Percentiles rank a stretch among this genome's conserved stretches.
These are phyloP conservation scores for Isabelozyma heimii DNA, from an alignment of 805 yeast species.

Conservation along the genomic window DNA sequence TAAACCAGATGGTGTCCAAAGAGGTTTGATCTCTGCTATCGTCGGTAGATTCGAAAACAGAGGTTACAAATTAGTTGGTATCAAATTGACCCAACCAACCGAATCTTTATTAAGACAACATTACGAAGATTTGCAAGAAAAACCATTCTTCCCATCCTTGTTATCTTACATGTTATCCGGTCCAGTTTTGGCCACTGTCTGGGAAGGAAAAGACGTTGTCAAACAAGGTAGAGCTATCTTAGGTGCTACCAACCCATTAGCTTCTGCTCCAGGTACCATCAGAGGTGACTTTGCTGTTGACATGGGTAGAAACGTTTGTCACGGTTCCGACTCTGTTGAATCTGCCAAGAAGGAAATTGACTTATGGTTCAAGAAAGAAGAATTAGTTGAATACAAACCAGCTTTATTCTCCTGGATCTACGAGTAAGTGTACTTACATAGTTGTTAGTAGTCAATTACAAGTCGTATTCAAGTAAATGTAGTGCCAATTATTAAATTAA, in stretches of 20 bases:
- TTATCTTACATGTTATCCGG: constrained; percentile 97
- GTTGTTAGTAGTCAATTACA: too few species aligned
- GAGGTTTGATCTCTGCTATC: constrained; percentile 91
- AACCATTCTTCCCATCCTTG: constrained; percentile 98
- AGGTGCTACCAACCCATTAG: constrained; percentile 99
- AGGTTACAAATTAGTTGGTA: constrained; percentile 96
- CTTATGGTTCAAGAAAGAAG: constrained; percentile 98
- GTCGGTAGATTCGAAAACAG: constrained; percentile 92
- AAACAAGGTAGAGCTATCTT: constrained; percentile 96
- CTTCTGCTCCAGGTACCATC: constrained; percentile 98
- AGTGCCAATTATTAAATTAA: too few species aligned
- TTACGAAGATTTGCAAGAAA: constrained; percentile 90
- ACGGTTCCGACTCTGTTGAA: constrained; percentile 99
- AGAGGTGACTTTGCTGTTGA: constrained; percentile 99
- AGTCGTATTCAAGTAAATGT: constrained; percentile 19
- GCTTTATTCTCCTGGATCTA: constrained; percentile 86
- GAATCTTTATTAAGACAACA: constrained; percentile 87
- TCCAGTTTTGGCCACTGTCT: constrained; percentile 97
- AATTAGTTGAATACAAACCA: constrained; percentile 88
- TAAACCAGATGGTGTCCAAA: constrained; percentile 99
- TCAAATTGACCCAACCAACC: constrained; percentile 86
- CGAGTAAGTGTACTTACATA: constrained; percentile 54
- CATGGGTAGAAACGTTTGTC: constrained; percentile 98
- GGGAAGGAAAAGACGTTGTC: constrained; percentile 99
- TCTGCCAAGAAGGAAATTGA: constrained; percentile 92